Evolutionary conservation across 306 rosid genomes (phyloP).

Genomic region (Spatholobus suberectus): DNA sequence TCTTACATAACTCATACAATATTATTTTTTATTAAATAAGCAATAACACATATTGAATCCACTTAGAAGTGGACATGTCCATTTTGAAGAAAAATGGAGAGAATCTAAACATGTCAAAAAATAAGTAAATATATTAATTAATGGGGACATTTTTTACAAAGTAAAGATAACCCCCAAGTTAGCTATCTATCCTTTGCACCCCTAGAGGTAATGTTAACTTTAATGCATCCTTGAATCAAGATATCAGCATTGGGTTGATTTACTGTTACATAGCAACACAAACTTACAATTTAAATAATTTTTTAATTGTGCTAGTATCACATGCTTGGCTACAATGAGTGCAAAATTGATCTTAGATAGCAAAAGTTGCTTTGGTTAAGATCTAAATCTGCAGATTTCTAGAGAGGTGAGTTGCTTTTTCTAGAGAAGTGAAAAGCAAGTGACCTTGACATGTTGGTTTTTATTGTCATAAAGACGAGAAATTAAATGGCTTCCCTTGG

Average conservation of each 20-base stretch:
- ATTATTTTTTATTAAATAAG: too few species aligned
- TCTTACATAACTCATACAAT: too few species aligned
- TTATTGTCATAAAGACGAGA: too few species aligned
- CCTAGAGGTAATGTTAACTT: slow-evolving; percentile 76
- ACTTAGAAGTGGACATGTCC: too few species aligned
- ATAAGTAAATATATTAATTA: too few species aligned
- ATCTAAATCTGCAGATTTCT: background rate
- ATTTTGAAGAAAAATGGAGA: too few species aligned
- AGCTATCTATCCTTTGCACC: slow-evolving; percentile 93
- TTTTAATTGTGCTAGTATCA: background rate
- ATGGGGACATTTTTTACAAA: too few species aligned
- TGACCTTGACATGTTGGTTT: background rate
- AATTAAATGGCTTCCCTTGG: too few species aligned
- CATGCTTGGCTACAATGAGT: background rate
- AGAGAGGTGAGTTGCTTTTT: background rate
- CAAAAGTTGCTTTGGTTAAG: background rate
- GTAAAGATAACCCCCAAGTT: slow-evolving; percentile 56
- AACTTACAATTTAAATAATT: background rate
- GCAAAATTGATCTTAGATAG: background rate
- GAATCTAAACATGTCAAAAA: too few species aligned
- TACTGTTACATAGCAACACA: background rate
- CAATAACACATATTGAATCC: too few species aligned
- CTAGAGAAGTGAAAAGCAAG: background rate
- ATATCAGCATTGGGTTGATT: slow-evolving; percentile 23
- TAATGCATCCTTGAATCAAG: slow-evolving; percentile 27